Base-by-base conservation (phyloP, 2,329 filamentous ascomycete genomes). In the Paecilomyces sp. region DNA sequence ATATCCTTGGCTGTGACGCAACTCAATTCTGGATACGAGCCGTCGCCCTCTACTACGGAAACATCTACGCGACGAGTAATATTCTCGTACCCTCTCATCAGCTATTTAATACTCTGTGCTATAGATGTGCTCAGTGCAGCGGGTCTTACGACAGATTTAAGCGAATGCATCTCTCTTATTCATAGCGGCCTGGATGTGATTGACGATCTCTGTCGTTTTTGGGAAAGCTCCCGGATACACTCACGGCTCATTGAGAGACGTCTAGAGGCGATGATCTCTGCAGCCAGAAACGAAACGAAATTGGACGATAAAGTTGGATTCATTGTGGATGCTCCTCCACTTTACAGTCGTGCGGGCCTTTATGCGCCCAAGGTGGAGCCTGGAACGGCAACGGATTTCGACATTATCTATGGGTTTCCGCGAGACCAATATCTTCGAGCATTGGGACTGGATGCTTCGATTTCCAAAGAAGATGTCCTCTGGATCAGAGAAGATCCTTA, bases 71-170 rank as follows among this genome's bases (percentile, higher is more conserved):
- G 71, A 54, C 65, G 79, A 31, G 70, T 71, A 59, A 64, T 73
- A 4, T 80, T 83, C 50, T 81, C 84, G 0, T 83, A 81, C n/a
- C 86, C 87, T 0, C 85, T 87, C 62, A 77, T 85, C 18, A 84
- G 83, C n/a, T 84, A 84, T 63, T 81, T 83, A 5, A 80, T 88
- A 25, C 76, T 86, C 34, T 81, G 85, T 55, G 87, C 88, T 0
- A 78, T 88, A 34, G 88, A 91, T 65, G 83, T 89, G 1, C 77
- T 90, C 58, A 84, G 84, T 12, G 83, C 87, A 0, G 83, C 82
- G 4, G 85, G 87, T 1, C 68, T 78, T 0, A 70, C 87, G 6
- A 72, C 78, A 0, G 77, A 81, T 12, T 69, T 89, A 11, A 70
- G 79, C 1, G 75, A 77, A 11, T 76, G 83, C 28, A 78, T 88